A percentile compares a stretch with the other conserved stretches of the same genome.
Evolutionary conservation across 164 flowering plant species (phyloP).

Genomic region (Stephania cephalantha): DNA sequence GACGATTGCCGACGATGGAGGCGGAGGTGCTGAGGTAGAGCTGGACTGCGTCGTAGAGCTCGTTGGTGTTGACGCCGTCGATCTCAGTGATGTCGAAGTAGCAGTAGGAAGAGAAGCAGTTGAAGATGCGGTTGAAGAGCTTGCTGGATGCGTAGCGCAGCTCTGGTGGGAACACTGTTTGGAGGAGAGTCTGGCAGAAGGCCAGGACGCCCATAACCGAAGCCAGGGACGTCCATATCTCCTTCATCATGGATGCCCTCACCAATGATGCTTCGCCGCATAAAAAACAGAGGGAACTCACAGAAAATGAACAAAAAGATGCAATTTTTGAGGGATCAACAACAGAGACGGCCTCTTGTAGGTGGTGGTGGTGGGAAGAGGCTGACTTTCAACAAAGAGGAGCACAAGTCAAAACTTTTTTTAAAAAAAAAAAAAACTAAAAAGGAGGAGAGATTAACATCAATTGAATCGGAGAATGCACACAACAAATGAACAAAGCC

Average conservation of each 20-base stretch:
- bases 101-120: slow-evolving; percentile 59
- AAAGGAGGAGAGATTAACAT: too few relatives aligned
- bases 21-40: slow-evolving; percentile 61
- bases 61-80: slow-evolving; percentile 92
- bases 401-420: too few relatives aligned
- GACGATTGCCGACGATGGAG: slow-evolving; percentile 41
- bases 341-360: too few relatives aligned
- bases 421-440: too few relatives aligned
- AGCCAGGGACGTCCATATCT: slow-evolving; percentile 67
- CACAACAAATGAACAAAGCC: too few relatives aligned
- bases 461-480: too few relatives aligned
- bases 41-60: slow-evolving; percentile 79
- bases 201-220: slow-evolving; percentile 70
- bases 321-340: too few relatives aligned
- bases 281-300: too few relatives aligned
- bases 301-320: too few relatives aligned
- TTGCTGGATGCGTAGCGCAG: slow-evolving; percentile 49
- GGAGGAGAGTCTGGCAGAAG: slow-evolving; percentile 58
- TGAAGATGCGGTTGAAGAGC: slow-evolving; percentile 40
- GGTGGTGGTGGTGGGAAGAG: too few relatives aligned
- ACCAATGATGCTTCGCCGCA: too few relatives aligned
- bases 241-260: slow-evolving; percentile 29
- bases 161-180: slow-evolving; percentile 64
- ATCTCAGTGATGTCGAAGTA: slow-evolving; percentile 89
- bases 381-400: too few relatives aligned